Conservation (phyloP, 1,139 yeast genomes). For the Hyphopichia pseudoburtonii region DNA sequence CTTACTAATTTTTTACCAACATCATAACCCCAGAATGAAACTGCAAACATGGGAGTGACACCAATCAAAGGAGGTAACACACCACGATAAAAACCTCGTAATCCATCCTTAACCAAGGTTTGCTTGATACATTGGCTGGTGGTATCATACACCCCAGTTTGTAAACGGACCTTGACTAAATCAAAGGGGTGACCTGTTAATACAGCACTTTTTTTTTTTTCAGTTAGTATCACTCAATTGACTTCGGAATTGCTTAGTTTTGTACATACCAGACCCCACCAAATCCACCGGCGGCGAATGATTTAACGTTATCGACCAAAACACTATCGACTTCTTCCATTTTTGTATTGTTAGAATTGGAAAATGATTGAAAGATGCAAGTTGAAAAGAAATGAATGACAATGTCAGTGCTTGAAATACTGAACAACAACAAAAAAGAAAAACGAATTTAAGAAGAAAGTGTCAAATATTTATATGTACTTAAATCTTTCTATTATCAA, state of each 20-base stretch:
- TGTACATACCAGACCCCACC: conserved; percentile 46
- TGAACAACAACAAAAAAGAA: too few species aligned
- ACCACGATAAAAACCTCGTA: conserved; percentile 79
- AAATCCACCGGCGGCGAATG: conserved; percentile 86
- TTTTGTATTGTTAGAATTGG: too few species aligned
- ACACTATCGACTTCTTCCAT: conserved; percentile 53
- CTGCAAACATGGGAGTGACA: conserved; percentile 98
- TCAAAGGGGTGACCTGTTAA: conserved; percentile 96
- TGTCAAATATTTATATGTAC: too few species aligned
- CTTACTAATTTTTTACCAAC: conserved; percentile 78
- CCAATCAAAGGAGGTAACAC: conserved; percentile 89
- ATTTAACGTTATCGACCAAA: conserved; percentile 58
- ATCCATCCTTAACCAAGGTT: conserved; percentile 72
- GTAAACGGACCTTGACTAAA: conserved; percentile 86
- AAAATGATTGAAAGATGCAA: too few species aligned
- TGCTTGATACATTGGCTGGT: conserved; percentile 66
- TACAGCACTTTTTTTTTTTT: conserved; percentile 56
- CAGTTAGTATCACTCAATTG: not conserved
- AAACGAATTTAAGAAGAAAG: too few species aligned
- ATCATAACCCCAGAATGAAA: conserved; percentile 98
- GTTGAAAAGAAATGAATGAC: too few species aligned
- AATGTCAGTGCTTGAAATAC: too few species aligned
- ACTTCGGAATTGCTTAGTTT: not conserved
- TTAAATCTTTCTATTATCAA: too few species aligned
- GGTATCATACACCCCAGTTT: conserved; percentile 64